phyloP scores from a whole-genome alignment of 2,329 filamentous ascomycete species.

The Phaeophleospora eucalypticola region DNA sequence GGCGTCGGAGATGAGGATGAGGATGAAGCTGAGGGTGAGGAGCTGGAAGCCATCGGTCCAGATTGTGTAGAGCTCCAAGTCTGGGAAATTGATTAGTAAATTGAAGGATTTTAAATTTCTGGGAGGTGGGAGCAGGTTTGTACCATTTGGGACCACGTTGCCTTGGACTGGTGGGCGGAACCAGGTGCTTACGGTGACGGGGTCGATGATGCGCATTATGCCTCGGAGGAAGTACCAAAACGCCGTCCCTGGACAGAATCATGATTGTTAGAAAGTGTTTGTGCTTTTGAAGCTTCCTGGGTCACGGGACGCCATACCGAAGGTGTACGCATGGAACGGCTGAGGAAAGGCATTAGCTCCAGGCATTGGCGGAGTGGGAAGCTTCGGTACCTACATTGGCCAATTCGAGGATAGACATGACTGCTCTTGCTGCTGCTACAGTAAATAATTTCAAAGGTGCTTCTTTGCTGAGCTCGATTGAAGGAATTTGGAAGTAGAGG shows the following conservation, averaged over 20 bases:
- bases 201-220: slow-evolving; percentile 31
- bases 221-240: slow-evolving; percentile 37
- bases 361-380: not conserved
- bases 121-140: not conserved
- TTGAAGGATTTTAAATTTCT: not conserved
- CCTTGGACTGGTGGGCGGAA: slow-evolving; percentile 31
- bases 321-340: slow-evolving; percentile 30
- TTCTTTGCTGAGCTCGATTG: too few relatives aligned
- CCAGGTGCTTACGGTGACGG: slow-evolving; percentile 33
- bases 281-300: not conserved
- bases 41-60: slow-evolving; percentile 36
- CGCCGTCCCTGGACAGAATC: slow-evolving; percentile 29
- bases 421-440: not conserved
- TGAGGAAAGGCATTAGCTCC: slow-evolving; percentile 11
- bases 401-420: slow-evolving; percentile 7
- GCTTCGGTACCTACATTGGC: slow-evolving; percentile 7
- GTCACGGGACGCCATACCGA: slow-evolving; percentile 13
- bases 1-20: slow-evolving; percentile 31
- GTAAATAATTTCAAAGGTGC: too few relatives aligned
- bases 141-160: slow-evolving; percentile 25
- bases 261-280: too few relatives aligned
- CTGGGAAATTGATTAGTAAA: slow-evolving; percentile 14
- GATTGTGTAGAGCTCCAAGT: slow-evolving; percentile 37
- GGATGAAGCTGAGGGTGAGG: slow-evolving; percentile 29
- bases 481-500: not conserved